Evolutionary conservation across 1,284 basidiomycete species (phyloP).

Genomic region (Cyathus olla): DNA sequence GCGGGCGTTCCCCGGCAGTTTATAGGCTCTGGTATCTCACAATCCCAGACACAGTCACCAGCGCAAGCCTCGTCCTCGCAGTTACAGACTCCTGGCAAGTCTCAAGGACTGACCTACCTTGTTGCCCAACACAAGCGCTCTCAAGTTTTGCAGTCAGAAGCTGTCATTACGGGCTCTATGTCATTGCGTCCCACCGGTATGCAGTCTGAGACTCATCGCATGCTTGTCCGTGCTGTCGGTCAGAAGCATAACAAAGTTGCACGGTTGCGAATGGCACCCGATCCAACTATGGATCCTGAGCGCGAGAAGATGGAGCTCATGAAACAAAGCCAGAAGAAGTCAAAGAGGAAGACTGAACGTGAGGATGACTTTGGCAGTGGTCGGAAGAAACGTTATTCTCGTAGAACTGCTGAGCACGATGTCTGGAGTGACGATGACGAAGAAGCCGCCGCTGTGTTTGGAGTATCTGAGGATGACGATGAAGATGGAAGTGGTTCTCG

Average conservation of each 20-base stretch:
- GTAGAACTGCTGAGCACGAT: constrained; percentile 55
- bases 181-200: constrained; percentile 88
- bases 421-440: constrained; percentile 75
- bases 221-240: constrained; percentile 88
- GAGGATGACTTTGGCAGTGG: constrained; percentile 59
- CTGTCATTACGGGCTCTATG: constrained; percentile 86
- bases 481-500: constrained; percentile 48
- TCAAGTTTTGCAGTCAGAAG: constrained; percentile 87
- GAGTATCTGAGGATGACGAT: constrained; percentile 60
- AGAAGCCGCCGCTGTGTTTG: constrained; percentile 63
- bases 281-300: constrained; percentile 79
- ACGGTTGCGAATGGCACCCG: constrained; percentile 79
- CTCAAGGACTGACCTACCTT: constrained; percentile 86
- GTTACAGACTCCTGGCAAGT: constrained; percentile 46
- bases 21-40: constrained; percentile 51
- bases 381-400: constrained; percentile 59
- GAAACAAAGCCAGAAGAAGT: constrained; percentile 72
- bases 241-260: constrained; percentile 87
- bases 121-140: constrained; percentile 92
- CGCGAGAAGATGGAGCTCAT: constrained; percentile 78
- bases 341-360: constrained; percentile 61
- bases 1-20: constrained; percentile 66
- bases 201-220: constrained; percentile 90
- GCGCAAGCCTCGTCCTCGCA: constrained; percentile 50
- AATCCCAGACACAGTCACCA: constrained; percentile 16